Percentiles rank a stretch among this genome's conserved stretches.
Conservation (phyloP, 352 stramenopile species). For the Globisporangium recalcitrans region DNA sequence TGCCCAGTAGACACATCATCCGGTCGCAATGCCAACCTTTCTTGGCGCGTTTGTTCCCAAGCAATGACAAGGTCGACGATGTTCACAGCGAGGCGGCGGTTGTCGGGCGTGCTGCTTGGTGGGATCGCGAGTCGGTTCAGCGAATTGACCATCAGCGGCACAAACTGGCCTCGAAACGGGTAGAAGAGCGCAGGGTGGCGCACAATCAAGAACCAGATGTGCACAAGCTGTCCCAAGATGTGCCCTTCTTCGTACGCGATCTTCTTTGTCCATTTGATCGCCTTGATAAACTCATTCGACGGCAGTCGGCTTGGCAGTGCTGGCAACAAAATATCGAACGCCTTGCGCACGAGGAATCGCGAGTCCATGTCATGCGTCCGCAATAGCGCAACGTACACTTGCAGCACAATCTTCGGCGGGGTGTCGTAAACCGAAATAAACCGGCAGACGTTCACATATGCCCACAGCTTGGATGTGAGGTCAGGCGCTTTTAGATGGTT, state of each 20-base stretch:
- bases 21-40: slow-evolving; percentile 36
- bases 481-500: slow-evolving; percentile 95
- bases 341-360: slow-evolving; percentile 90
- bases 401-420: slow-evolving; percentile 94
- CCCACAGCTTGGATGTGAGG: slow-evolving; percentile 94
- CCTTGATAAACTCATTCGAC: slow-evolving; percentile 92
- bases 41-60: slow-evolving; percentile 90
- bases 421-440: slow-evolving; percentile 97
- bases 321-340: slow-evolving; percentile 95
- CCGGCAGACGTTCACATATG: slow-evolving; percentile 95
- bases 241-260: slow-evolving; percentile 97
- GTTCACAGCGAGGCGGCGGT: slow-evolving; percentile 89
- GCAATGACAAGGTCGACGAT: slow-evolving; percentile 95
- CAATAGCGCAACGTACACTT: slow-evolving; percentile 95
- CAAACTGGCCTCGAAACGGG: slow-evolving; percentile 89
- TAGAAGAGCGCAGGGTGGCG: slow-evolving; percentile 93
- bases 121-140: slow-evolving; percentile 94
- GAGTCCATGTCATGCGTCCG: slow-evolving; percentile 93
- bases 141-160: slow-evolving; percentile 95
- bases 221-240: slow-evolving; percentile 92
- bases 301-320: slow-evolving; percentile 86
- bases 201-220: slow-evolving; percentile 97
- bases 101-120: slow-evolving; percentile 90
- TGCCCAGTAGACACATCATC: neutral
- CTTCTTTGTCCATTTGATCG: slow-evolving; percentile 97